Evolutionary conservation across 768 basidiomycete genomes (phyloP).

Genomic region (Leccinum ochraceum): DNA sequence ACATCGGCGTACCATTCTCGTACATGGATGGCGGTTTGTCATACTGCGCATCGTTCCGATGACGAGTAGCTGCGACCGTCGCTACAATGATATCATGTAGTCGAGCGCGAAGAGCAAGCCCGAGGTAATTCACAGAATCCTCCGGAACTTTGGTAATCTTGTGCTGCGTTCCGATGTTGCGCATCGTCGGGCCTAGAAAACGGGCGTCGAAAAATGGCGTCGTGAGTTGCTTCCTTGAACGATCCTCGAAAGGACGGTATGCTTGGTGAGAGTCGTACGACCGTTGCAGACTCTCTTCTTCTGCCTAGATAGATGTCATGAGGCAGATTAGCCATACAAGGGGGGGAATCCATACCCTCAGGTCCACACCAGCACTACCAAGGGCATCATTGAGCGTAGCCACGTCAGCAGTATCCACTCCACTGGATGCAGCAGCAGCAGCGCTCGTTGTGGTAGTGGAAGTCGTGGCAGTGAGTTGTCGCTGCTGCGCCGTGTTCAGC

Average conservation of each 20-base stretch:
- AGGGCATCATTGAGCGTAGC: constrained; percentile 82
- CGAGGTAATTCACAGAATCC: constrained; percentile 75
- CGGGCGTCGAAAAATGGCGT: constrained; percentile 70
- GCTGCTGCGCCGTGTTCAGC: constrained; percentile 29
- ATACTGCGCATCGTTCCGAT: constrained; percentile 71
- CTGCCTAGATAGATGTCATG: constrained; percentile 56
- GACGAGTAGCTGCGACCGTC: constrained; percentile 68
- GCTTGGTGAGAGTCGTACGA: constrained; percentile 59
- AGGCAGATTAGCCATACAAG: neutral
- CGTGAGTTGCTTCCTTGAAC: constrained; percentile 71
- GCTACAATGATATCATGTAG: constrained; percentile 66
- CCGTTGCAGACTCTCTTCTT: constrained; percentile 80
- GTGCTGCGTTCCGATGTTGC: constrained; percentile 59
- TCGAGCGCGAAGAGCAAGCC: constrained; percentile 74
- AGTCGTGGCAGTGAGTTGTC: constrained; percentile 21
- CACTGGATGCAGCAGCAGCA: constrained; percentile 26
- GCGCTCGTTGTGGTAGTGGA: constrained; percentile 22
- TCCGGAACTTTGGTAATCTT: constrained; percentile 69
- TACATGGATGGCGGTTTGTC: constrained; percentile 68
- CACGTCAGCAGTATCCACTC: constrained; percentile 67
- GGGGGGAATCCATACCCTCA: constrained; percentile 51
- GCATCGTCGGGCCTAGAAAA: constrained; percentile 46
- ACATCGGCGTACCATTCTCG: constrained; percentile 73
- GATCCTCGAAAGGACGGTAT: constrained; percentile 74
- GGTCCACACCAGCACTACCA: constrained; percentile 84